Conservation (phyloP, 2,329 filamentous ascomycete genomes). For the Pyrenophora seminiperda region DNA sequence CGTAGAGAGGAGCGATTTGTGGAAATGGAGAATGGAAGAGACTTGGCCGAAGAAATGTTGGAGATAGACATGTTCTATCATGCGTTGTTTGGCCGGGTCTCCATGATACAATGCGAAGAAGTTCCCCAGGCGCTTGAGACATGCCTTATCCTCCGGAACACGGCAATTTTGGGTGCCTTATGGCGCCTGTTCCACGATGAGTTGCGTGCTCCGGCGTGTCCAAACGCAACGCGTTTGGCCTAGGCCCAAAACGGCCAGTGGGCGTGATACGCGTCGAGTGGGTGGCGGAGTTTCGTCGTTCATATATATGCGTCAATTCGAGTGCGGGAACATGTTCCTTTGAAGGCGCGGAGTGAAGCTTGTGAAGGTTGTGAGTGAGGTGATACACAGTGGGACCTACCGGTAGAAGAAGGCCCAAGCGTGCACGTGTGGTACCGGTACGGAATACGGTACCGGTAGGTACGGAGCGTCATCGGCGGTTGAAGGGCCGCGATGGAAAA, state of each 20-base stretch:
- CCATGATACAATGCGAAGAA: not conserved
- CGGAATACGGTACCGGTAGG: too few relatives aligned
- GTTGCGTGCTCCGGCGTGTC: conserved; percentile 5
- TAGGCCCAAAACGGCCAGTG: not conserved
- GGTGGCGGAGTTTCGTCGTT: not conserved
- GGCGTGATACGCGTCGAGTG: not conserved
- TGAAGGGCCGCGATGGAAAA: conserved; percentile 15
- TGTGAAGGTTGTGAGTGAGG: not conserved
- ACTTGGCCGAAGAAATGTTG: too few relatives aligned
- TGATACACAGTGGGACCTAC: not conserved
- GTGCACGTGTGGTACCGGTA: too few relatives aligned
- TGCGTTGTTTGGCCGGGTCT: too few relatives aligned
- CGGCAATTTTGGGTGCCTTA: not conserved
- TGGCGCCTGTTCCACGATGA: not conserved
- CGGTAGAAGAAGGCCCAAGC: not conserved
- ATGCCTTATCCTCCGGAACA: not conserved
- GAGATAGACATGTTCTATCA: too few relatives aligned
- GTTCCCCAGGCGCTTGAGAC: not conserved
- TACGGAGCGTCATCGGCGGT: conserved; percentile 35
- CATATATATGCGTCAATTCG: not conserved
- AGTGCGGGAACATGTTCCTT: not conserved
- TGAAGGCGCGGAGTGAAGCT: not conserved
- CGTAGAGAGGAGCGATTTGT: not conserved
- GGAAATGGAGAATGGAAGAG: too few relatives aligned
- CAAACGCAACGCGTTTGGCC: conserved; percentile 7